phyloP scores from a whole-genome alignment of 345 rosid species.

The Mangifera indica region DNA sequence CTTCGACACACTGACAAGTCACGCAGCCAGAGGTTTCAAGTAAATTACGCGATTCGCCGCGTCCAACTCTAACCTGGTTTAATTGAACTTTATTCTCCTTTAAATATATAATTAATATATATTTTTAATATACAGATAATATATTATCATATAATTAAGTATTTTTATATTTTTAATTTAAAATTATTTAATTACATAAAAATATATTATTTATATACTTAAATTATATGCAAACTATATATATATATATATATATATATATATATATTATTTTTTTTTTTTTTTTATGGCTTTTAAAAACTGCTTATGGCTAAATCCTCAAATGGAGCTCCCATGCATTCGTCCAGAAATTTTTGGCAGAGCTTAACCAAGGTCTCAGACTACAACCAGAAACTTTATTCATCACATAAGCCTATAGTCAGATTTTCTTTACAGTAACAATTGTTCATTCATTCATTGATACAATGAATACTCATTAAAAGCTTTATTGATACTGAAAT shows the following conservation, averaged over 20 bases:
- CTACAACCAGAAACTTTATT: not conserved
- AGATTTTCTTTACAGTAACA: not conserved
- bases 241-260: no score
- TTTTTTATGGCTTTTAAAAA: no score
- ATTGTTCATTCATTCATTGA: not conserved
- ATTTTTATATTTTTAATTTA: no score
- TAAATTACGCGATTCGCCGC: not conserved
- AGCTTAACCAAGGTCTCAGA: not conserved
- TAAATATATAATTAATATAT: no score
- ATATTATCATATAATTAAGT: no score
- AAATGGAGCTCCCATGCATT: not conserved
- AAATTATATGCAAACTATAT: no score
- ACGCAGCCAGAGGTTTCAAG: no score
- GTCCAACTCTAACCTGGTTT: slow-evolving; percentile 7
- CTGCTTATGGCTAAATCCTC: not conserved
- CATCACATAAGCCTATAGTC: not conserved
- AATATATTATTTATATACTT: no score
- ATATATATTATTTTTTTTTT: no score
- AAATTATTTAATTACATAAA: no score
- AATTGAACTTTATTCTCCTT: no score
- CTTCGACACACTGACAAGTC: not conserved
- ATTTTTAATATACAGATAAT: no score
- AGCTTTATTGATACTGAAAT: not conserved
- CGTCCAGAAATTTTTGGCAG: not conserved
- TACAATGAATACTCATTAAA: not conserved